Percentiles rank a stretch among this genome's conserved stretches.
Conservation (phyloP, 139 green algal genomes). For the Raphidocelis subcapitata region DNA sequence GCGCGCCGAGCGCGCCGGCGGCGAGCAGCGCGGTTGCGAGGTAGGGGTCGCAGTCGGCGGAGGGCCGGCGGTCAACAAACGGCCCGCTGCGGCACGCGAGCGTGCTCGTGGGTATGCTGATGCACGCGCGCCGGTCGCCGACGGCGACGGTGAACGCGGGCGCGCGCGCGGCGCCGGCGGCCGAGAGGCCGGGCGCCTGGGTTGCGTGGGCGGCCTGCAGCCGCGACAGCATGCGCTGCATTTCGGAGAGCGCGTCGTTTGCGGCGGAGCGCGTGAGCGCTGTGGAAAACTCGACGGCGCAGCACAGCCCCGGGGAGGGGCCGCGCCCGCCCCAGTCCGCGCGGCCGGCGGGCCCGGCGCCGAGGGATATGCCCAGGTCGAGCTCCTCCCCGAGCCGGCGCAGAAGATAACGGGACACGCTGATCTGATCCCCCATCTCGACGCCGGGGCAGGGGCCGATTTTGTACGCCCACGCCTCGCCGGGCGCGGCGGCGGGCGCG, state of each 20-base stretch:
- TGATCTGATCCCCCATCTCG: slow-evolving; percentile 70
- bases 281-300: slow-evolving; percentile 72
- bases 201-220: slow-evolving; percentile 54
- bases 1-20: slow-evolving; percentile 63
- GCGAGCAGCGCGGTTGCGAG: slow-evolving; percentile 73
- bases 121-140: slow-evolving; percentile 45
- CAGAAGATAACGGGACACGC: slow-evolving; percentile 71
- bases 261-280: slow-evolving; percentile 44
- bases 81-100: slow-evolving; percentile 51
- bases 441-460: slow-evolving; percentile 70
- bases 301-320: too few relatives aligned
- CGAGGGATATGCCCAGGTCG: slow-evolving; percentile 35
- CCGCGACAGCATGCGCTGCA: slow-evolving; percentile 54
- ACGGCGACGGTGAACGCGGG: slow-evolving; percentile 59
- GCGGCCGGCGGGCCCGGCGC: too few relatives aligned
- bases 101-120: slow-evolving; percentile 59
- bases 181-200: neutral
- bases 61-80: slow-evolving; percentile 72
- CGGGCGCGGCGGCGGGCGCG: slow-evolving; percentile 25
- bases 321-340: too few relatives aligned
- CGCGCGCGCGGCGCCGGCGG: neutral
- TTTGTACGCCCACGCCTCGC: slow-evolving; percentile 48
- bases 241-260: slow-evolving; percentile 46
- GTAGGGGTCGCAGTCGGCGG: slow-evolving; percentile 80
- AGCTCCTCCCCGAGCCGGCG: slow-evolving; percentile 50